Evolutionary conservation across 2,329 filamentous ascomycete genomes (phyloP), one percentile per base, ranked within the genome.

Genomic region (Verticillium klebahnii): DNA sequence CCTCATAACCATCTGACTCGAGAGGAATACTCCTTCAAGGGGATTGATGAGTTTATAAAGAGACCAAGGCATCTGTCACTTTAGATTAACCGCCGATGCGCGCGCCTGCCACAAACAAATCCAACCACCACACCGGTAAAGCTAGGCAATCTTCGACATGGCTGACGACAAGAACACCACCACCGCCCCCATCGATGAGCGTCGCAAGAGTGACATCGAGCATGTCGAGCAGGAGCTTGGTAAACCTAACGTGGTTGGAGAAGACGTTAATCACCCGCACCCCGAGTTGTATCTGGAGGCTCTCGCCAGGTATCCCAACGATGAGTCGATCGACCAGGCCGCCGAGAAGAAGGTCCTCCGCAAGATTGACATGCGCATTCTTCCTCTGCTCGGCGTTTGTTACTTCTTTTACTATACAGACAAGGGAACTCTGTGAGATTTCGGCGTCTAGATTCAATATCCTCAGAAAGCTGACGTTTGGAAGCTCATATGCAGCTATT

Each of bases 401-500:
- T 78, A 78, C 63, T 76, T 77, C 60, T 78, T 78, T 60, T 77
- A 77, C 60, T 77, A 71, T 56, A 71, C 72, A 19, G 71, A 74
- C 39, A 75, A 65, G 58, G 62, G 62, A 19, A 65, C 64, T 8
- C 17, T 65, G 64, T 85, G 1, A 25, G 19, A 11, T 5, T 6
- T n/a, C 11, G 2, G 3, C 45, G 2, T 17, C 37, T 17, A n/a
- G 12, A 37, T n/a, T 40, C 2, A 15, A 40, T 17, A 7, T 5
- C 3, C 5, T 23, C n/a, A 5, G 11, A 52, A 52, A 2, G 45
- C 45, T 52, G 11, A 52, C 45, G 9, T 23, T 12, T 5, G 4
- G 23, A 12, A 52, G 45, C 2, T 25, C 81, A 1, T 89, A 88
- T 65, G 86, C 87, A 0, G 86, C 87, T 23, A 85, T 89, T 58